Conservation (phyloP, 129 eudicot genomes). For the Helianthus tuberosus region DNA sequence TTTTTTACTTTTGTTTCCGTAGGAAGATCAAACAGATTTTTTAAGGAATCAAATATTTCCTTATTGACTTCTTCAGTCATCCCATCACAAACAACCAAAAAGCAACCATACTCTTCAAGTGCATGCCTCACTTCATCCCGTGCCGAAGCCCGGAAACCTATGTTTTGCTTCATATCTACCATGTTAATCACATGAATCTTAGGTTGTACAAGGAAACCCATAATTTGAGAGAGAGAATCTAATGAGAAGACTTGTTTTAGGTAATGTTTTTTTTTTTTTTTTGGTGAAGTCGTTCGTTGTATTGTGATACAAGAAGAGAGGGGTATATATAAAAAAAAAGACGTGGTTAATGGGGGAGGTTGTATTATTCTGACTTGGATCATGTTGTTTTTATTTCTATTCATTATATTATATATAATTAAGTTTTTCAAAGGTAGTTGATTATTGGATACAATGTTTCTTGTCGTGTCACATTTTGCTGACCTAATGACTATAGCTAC, state of each 20-base stretch:
- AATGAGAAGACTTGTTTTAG: conserved; percentile 27
- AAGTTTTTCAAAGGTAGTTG: conserved; percentile 25
- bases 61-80: conserved; percentile 25
- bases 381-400: conserved; percentile 4
- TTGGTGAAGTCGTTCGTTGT: conserved; percentile 20
- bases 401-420: background rate
- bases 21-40: conserved; percentile 62
- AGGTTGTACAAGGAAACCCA: conserved; percentile 32
- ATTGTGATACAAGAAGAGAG: conserved; percentile 22
- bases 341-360: conserved; percentile 28
- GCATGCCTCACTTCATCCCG: conserved; percentile 47
- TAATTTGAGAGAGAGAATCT: conserved; percentile 19
- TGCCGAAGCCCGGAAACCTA: conserved; percentile 26
- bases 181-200: conserved; percentile 45
- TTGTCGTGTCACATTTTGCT: conserved; percentile 33
- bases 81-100: conserved; percentile 41
- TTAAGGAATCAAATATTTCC: conserved; percentile 32
- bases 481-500: conserved; percentile 31
- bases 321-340: conserved; percentile 17
- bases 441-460: conserved; percentile 27
- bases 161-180: conserved; percentile 36
- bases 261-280: background rate
- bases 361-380: conserved; percentile 24
- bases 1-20: conserved; percentile 47
- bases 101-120: conserved; percentile 70